Evolutionary conservation across 1,139 yeast species (phyloP).

Genomic region (Sugiyamaella japonica): DNA sequence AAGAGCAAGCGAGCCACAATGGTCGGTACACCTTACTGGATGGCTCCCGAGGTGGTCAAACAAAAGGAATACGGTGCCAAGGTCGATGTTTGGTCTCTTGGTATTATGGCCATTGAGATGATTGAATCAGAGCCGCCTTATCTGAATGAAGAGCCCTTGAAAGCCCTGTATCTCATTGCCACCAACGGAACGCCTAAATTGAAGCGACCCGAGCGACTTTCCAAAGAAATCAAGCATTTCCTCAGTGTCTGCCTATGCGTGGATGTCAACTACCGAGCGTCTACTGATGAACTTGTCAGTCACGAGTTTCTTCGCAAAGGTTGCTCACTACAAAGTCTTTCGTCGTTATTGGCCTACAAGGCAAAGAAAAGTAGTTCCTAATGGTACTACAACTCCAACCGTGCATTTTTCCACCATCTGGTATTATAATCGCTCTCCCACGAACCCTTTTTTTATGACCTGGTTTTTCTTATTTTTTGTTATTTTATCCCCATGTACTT

Average conservation of each 20-base stretch:
- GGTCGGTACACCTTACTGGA: constrained; percentile 99
- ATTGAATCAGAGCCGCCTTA: constrained; percentile 98
- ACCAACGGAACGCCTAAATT: constrained; percentile 96
- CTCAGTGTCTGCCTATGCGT: constrained; percentile 92
- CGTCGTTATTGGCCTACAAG: constrained; percentile 73
- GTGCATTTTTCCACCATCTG: neutral
- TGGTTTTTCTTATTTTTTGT: neutral
- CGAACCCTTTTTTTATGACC: neutral
- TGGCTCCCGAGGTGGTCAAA: constrained; percentile 99
- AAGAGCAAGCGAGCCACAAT: constrained; percentile 93
- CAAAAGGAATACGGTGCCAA: constrained; percentile 96
- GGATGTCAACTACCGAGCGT: constrained; percentile 88
- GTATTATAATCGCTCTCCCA: constrained; percentile 1
- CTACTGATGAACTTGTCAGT: constrained; percentile 79
- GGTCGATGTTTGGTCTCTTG: constrained; percentile 97
- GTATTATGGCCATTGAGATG: constrained; percentile 98
- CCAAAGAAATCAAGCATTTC: constrained; percentile 80
- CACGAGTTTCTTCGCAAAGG: constrained; percentile 79
- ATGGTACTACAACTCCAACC: neutral
- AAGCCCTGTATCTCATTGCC: constrained; percentile 86
- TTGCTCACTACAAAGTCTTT: constrained; percentile 66
- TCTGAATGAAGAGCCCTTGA: constrained; percentile 90
- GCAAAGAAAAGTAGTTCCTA: constrained; percentile 22
- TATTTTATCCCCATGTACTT: too few relatives aligned
- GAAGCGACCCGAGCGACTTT: constrained; percentile 78